Conservation (phyloP, 176 grass and related monocot genomes). For the Paspalum vaginatum region DNA sequence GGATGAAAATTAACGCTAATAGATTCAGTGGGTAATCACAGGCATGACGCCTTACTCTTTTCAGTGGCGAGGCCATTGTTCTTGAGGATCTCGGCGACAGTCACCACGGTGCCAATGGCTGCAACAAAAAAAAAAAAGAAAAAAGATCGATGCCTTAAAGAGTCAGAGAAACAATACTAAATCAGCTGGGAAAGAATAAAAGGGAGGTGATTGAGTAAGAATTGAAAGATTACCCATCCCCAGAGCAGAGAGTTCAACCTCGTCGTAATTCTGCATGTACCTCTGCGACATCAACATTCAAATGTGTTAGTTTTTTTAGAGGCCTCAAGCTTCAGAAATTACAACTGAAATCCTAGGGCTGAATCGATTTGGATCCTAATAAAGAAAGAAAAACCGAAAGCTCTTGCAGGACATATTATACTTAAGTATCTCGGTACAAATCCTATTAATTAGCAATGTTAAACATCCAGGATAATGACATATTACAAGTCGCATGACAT, state of each 20-base stretch:
- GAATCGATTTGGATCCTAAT: too few species aligned
- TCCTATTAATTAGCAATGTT: too few species aligned
- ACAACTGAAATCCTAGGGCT: not conserved
- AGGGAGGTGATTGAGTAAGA: too few species aligned
- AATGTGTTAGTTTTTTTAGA: not conserved
- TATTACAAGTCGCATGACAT: too few species aligned
- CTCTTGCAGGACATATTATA: too few species aligned
- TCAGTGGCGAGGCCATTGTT: constrained; percentile 81
- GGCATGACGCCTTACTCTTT: constrained; percentile 52
- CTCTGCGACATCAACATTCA: constrained; percentile 43
- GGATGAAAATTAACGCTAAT: not conserved
- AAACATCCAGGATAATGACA: too few species aligned
- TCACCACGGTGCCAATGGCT: constrained; percentile 89
- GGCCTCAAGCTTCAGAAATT: not conserved
- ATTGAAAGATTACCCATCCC: constrained; percentile 66
- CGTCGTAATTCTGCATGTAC: constrained; percentile 86
- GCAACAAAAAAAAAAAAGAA: constrained; percentile 26
- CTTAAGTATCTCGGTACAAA: too few species aligned
- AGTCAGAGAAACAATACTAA: not conserved
- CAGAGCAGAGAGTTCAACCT: constrained; percentile 81
- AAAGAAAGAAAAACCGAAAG: too few species aligned
- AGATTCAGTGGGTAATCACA: not conserved
- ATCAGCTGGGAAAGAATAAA: not conserved
- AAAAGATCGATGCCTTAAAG: not conserved
- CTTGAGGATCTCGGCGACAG: constrained; percentile 92